phyloP scores from a whole-genome alignment of 73 alveolate genomes.

The Tetrahymena thermophila region DNA sequence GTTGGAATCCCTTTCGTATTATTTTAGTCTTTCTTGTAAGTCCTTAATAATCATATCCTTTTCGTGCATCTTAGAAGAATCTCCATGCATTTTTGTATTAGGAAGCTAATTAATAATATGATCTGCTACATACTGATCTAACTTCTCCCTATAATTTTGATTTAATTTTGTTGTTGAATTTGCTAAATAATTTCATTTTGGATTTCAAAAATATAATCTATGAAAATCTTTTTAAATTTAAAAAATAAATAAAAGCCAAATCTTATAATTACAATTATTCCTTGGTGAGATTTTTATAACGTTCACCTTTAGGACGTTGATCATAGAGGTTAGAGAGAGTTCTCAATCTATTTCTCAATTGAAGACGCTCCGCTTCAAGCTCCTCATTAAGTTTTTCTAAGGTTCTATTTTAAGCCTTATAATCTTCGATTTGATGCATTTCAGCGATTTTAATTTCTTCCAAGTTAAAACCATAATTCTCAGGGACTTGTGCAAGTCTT shows the following conservation, averaged over 20 bases:
- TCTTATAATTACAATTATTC: not conserved
- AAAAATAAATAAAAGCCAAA: too few species aligned
- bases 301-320: not conserved
- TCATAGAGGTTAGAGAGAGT: not conserved
- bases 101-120: not conserved
- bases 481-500: slow-evolving; percentile 91
- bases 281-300: not conserved
- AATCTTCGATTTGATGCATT: slow-evolving; percentile 87
- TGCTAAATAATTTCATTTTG: not conserved
- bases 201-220: too few species aligned
- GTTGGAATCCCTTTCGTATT: not conserved
- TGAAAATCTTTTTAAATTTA: too few species aligned
- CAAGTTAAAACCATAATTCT: slow-evolving; percentile 81
- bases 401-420: slow-evolving; percentile 82
- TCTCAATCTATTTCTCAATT: slow-evolving; percentile 35
- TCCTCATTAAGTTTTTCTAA: slow-evolving; percentile 90
- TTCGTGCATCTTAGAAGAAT: not conserved
- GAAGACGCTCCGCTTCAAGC: slow-evolving; percentile 84
- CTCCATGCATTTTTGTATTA: not conserved
- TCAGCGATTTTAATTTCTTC: slow-evolving; percentile 83
- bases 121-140: not conserved
- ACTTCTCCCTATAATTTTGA: not conserved
- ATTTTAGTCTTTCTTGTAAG: not conserved
- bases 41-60: not conserved
- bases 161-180: not conserved